A percentile compares a stretch with the other conserved stretches of the same genome.
Evolutionary conservation across 2,329 filamentous ascomycete genomes (phyloP).

Genomic region (Lasiodiplodia gonubiensis): DNA sequence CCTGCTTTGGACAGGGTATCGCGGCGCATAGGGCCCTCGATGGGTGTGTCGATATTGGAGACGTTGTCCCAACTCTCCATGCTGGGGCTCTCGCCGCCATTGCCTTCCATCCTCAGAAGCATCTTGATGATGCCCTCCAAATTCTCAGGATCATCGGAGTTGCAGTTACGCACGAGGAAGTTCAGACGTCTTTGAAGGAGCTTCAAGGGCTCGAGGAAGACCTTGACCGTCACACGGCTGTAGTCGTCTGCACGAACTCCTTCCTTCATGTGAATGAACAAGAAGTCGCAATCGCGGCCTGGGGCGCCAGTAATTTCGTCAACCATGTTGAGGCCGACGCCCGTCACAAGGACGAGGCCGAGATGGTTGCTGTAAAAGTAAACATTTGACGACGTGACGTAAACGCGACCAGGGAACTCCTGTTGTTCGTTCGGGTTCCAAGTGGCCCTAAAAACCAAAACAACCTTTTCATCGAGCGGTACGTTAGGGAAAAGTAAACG

Average conservation of each 20-base stretch:
- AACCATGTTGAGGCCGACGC: constrained; percentile 75
- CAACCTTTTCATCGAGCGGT: constrained; percentile 76
- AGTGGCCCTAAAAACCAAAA: constrained; percentile 90
- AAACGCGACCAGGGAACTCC: constrained; percentile 83
- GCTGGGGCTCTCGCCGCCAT: constrained; percentile 69
- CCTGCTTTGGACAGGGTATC: constrained; percentile 55
- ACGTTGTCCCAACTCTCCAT: constrained; percentile 92
- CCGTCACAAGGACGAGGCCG: constrained; percentile 84
- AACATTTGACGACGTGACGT: constrained; percentile 83
- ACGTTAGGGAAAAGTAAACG: constrained; percentile 86
- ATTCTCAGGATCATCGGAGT: constrained; percentile 71
- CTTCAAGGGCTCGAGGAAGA: constrained; percentile 85
- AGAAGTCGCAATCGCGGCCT: constrained; percentile 89
- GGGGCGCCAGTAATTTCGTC: constrained; percentile 88
- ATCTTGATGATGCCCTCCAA: constrained; percentile 73
- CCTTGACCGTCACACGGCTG: constrained; percentile 83
- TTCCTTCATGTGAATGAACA: constrained; percentile 80
- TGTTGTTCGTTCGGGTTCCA: constrained; percentile 81
- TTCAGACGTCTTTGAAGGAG: constrained; percentile 85
- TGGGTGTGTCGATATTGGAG: constrained; percentile 60
- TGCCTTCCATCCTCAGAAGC: constrained; percentile 75
- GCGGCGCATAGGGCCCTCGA: constrained; percentile 55
- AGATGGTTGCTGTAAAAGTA: constrained; percentile 98
- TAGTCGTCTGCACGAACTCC: constrained; percentile 64
- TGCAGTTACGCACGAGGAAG: constrained; percentile 80